Evolutionary conservation across 1,284 basidiomycete species (phyloP).

Genomic region (Sporisorium scitamineum): DNA sequence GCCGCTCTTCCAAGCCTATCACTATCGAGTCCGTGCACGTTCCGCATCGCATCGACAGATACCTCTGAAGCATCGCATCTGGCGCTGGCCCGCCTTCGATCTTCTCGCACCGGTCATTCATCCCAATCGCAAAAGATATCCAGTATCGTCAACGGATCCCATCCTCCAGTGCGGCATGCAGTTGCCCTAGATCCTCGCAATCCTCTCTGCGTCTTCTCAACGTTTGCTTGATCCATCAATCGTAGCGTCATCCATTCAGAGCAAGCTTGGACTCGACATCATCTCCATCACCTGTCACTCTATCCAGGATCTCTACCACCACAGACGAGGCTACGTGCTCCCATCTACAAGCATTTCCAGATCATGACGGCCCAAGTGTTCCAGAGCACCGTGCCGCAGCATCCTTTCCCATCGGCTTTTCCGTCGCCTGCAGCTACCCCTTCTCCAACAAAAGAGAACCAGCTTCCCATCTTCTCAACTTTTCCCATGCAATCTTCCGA

Average conservation of each 20-base stretch:
- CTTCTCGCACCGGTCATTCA: background rate
- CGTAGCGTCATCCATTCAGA: background rate
- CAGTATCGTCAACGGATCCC: conserved; percentile 9
- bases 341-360: background rate
- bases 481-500: conserved; percentile 3
- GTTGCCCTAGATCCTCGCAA: conserved; percentile 16
- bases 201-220: conserved; percentile 4
- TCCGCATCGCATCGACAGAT: conserved; percentile 10
- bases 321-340: background rate
- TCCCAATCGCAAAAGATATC: background rate
- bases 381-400: conserved; percentile 34
- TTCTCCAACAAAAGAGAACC: conserved; percentile 37
- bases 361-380: conserved; percentile 48
- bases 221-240: background rate
- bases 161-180: conserved; percentile 26
- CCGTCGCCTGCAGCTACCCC: conserved; percentile 37
- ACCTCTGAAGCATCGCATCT: conserved; percentile 18
- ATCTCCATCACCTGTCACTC: background rate
- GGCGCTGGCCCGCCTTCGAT: conserved; percentile 31
- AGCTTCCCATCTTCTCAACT: conserved; percentile 12
- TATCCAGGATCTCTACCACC: background rate
- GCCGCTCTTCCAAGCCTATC: background rate
- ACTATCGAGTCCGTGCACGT: conserved; percentile 1
- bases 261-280: background rate
- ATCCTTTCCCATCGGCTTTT: conserved; percentile 40